Percentiles rank a stretch among this genome's conserved stretches.
Conservation (phyloP, 192 early-diverging fungal species). For the Entrophospora sp. region DNA sequence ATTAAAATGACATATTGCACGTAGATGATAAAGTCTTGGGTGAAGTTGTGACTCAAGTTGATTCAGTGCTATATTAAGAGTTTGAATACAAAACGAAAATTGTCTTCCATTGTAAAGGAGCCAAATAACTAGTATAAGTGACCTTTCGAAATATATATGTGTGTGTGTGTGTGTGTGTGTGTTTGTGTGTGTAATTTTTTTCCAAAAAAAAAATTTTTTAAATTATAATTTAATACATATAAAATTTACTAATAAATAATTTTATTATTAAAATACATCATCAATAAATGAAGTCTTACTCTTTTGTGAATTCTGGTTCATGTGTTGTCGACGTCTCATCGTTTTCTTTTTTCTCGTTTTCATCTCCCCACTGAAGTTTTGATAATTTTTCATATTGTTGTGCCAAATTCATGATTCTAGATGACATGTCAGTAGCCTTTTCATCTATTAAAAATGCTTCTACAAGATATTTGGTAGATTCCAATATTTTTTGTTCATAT, state of each 20-base stretch:
- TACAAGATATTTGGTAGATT: slow-evolving; percentile 44
- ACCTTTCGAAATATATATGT: slow-evolving; percentile 16
- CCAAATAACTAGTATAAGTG: slow-evolving; percentile 37
- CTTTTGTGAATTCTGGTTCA: slow-evolving; percentile 18
- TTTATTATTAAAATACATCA: too few species aligned
- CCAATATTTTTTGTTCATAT: slow-evolving; percentile 41
- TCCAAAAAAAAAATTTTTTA: too few species aligned
- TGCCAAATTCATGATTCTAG: slow-evolving; percentile 48
- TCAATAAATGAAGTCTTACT: too few species aligned
- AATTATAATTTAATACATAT: too few species aligned
- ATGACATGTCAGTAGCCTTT: slow-evolving; percentile 50
- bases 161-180: too few species aligned
- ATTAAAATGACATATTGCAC: slow-evolving; percentile 44
- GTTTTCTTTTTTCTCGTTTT: slow-evolving; percentile 13
- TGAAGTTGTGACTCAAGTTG: slow-evolving; percentile 37
- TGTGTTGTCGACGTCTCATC: too few species aligned
- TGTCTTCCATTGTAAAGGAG: slow-evolving; percentile 50
- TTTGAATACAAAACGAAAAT: slow-evolving; percentile 47
- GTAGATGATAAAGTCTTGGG: slow-evolving; percentile 44
- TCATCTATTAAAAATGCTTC: slow-evolving; percentile 53
- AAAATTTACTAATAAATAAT: too few species aligned
- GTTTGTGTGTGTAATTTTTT: too few species aligned
- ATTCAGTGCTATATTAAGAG: slow-evolving; percentile 44
- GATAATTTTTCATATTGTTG: slow-evolving; percentile 45
- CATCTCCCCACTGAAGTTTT: slow-evolving; percentile 17